Conservation (phyloP, 2,329 filamentous ascomycete species). For the Fusarium secorum region DNA sequence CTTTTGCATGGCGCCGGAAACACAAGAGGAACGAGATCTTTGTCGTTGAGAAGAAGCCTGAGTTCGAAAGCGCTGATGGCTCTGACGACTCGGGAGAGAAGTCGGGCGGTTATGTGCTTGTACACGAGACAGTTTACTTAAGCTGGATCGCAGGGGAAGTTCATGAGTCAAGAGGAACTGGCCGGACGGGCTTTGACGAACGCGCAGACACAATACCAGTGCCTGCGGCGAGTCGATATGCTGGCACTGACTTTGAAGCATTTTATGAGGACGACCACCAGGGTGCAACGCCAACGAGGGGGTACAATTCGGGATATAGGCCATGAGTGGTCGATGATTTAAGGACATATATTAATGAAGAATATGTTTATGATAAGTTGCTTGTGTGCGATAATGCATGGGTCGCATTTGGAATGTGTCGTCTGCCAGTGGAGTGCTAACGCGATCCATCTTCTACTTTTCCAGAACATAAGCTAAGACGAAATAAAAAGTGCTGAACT, state of each 20-base stretch:
- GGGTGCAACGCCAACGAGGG: background rate
- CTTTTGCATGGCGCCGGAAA: constrained; percentile 42
- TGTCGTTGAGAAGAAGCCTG: constrained; percentile 46
- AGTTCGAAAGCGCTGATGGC: constrained; percentile 44
- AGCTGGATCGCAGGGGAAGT: constrained; percentile 47
- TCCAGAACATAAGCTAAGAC: rapidly evolving
- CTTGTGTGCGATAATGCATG: background rate
- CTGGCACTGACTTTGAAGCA: constrained; percentile 40
- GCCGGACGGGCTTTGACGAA: constrained; percentile 4
- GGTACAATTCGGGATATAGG: constrained; percentile 29
- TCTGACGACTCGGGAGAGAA: constrained; percentile 22
- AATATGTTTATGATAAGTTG: background rate
- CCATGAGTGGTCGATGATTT: background rate
- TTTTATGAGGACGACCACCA: constrained; percentile 29
- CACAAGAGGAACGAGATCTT: constrained; percentile 45
- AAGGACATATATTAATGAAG: background rate
- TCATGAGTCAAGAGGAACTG: constrained; percentile 23
- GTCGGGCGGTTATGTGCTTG: constrained; percentile 43
- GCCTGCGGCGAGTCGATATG: constrained; percentile 20
- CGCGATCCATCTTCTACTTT: background rate
- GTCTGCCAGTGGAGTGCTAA: background rate
- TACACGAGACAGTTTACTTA: constrained; percentile 50
- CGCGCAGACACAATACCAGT: background rate
- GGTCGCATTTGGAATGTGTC: rapidly evolving
- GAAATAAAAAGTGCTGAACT: background rate